Percentiles rank a stretch among this genome's conserved stretches.
Conservation (phyloP, 495 filamentous ascomycete species). For the Penicillium subrubescens region DNA sequence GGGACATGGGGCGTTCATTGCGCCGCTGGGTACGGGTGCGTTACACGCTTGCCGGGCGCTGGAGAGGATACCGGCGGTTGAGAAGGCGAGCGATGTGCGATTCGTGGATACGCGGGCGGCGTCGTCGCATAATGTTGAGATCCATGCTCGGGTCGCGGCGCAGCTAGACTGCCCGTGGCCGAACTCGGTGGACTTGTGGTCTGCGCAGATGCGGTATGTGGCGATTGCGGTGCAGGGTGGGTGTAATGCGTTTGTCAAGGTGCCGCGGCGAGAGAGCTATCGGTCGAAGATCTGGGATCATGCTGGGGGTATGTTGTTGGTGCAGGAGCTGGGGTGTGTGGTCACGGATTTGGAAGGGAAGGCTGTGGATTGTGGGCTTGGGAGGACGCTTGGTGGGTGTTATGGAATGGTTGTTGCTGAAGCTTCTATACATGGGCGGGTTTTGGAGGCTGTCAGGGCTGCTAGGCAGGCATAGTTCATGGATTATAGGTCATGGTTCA, state of each 20-base stretch:
- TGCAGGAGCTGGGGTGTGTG: constrained; percentile 63
- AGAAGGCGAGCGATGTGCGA: constrained; percentile 39
- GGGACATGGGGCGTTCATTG: constrained; percentile 57
- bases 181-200: constrained; percentile 57
- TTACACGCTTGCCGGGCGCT: constrained; percentile 43
- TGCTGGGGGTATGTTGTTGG: constrained; percentile 67
- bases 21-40: constrained; percentile 42
- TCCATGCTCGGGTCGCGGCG: constrained; percentile 51
- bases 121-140: constrained; percentile 43
- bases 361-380: constrained; percentile 42
- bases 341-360: constrained; percentile 63
- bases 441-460: constrained; percentile 41
- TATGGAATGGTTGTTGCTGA: constrained; percentile 50
- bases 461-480: constrained; percentile 11
- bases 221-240: constrained; percentile 57
- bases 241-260: constrained; percentile 62
- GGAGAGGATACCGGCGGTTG: constrained; percentile 29
- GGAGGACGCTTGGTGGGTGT: constrained; percentile 41
- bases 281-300: constrained; percentile 74
- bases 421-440: constrained; percentile 36
- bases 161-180: constrained; percentile 51
- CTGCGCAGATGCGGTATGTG: constrained; percentile 67
- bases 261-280: constrained; percentile 54
- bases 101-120: constrained; percentile 50
- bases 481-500: neutral